A percentile compares a stretch with the other conserved stretches of the same genome.
Conservation (phyloP, 73 alveolate species). For the Breviolum minutum region DNA sequence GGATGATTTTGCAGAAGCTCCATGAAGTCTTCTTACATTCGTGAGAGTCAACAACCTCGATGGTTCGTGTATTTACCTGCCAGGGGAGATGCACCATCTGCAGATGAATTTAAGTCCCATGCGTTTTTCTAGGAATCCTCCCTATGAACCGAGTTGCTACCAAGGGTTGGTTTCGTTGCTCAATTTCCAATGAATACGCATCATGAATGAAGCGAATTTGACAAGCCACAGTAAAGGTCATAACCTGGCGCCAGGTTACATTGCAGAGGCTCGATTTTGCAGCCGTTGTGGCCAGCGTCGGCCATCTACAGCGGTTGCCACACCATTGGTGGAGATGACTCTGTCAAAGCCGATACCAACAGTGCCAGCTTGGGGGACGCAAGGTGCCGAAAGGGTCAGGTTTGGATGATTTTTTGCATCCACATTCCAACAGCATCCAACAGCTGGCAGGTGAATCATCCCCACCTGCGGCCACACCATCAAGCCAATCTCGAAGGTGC, state of each 20-base stretch:
- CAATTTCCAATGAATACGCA: too few species aligned
- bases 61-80: too few species aligned
- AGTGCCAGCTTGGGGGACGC: constrained; percentile 32
- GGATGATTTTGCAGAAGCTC: too few species aligned
- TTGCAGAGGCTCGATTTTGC: constrained; percentile 34
- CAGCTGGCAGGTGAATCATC: constrained; percentile 25
- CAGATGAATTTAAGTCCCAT: too few species aligned
- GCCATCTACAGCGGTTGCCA: constrained; percentile 12
- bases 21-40: too few species aligned
- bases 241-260: not conserved
- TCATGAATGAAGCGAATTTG: too few species aligned
- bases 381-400: not conserved
- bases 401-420: not conserved
- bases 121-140: too few species aligned
- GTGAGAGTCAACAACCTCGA: too few species aligned
- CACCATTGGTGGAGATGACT: constrained; percentile 37
- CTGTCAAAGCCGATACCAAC: constrained; percentile 6
- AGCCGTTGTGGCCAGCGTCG: constrained; percentile 71
- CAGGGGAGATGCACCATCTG: too few species aligned
- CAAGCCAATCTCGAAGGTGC: not conserved
- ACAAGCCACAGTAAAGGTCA: too few species aligned
- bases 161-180: too few species aligned
- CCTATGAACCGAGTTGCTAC: too few species aligned
- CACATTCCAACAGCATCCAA: not conserved
- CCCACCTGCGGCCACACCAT: constrained; percentile 22